phyloP scores from a whole-genome alignment of 2,329 filamentous ascomycete species.

The Ascochyta lentis region DNA sequence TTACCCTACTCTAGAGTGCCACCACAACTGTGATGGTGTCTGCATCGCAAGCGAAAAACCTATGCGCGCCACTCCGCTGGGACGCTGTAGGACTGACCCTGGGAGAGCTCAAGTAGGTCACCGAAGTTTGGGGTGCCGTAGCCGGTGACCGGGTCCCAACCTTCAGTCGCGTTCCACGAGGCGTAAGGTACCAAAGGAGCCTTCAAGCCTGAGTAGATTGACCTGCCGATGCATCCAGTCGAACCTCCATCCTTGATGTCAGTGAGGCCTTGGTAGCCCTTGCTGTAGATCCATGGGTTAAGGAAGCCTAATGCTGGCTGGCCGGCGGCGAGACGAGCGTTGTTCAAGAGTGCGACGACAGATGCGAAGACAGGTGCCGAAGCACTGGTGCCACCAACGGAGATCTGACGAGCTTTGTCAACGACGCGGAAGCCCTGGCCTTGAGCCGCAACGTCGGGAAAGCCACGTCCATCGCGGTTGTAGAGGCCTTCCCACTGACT shows the following conservation, averaged over 20 bases:
- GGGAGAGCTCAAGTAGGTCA: constrained; percentile 40
- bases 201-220: constrained; percentile 46
- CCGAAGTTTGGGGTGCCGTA: constrained; percentile 48
- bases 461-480: constrained; percentile 52
- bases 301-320: constrained; percentile 48
- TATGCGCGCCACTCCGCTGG: not conserved
- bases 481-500: constrained; percentile 51
- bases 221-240: constrained; percentile 52
- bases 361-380: constrained; percentile 50
- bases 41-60: not conserved
- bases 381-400: constrained; percentile 49
- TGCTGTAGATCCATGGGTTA: constrained; percentile 52
- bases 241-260: constrained; percentile 59
- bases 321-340: constrained; percentile 44
- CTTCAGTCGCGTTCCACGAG: constrained; percentile 58
- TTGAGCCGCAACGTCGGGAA: constrained; percentile 55
- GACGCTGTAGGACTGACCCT: constrained; percentile 22
- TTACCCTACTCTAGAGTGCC: not conserved
- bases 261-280: constrained; percentile 54
- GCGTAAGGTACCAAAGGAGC: constrained; percentile 54
- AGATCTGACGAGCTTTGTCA: constrained; percentile 40
- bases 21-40: too few relatives aligned
- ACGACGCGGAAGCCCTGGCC: constrained; percentile 45
- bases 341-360: constrained; percentile 48
- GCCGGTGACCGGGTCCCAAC: constrained; percentile 60